Conservation (phyloP, 1,139 yeast species). For the Ashbya aceris region DNA sequence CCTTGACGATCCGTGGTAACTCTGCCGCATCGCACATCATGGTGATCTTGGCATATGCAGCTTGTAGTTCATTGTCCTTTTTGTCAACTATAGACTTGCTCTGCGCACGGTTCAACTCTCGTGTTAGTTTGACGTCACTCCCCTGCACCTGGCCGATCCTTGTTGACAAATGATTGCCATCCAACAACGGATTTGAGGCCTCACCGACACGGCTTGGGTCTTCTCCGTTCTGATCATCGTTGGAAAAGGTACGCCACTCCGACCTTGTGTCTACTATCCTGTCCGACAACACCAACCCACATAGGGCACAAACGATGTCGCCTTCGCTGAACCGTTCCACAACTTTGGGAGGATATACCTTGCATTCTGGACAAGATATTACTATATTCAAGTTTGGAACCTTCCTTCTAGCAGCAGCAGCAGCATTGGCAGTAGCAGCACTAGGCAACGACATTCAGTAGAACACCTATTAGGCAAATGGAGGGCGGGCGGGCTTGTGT, state of each 20-base stretch:
- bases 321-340: slow-evolving; percentile 96
- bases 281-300: slow-evolving; percentile 90
- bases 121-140: slow-evolving; percentile 61
- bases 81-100: slow-evolving; percentile 76
- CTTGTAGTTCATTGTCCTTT: slow-evolving; percentile 77
- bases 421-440: slow-evolving; percentile 18
- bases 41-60: slow-evolving; percentile 84
- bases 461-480: no score
- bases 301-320: slow-evolving; percentile 92
- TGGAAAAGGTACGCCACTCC: slow-evolving; percentile 96
- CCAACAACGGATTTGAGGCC: slow-evolving; percentile 90
- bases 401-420: slow-evolving; percentile 22
- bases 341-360: slow-evolving; percentile 89
- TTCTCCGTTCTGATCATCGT: slow-evolving; percentile 96
- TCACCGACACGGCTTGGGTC: slow-evolving; percentile 99
- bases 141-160: slow-evolving; percentile 74
- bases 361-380: slow-evolving; percentile 91
- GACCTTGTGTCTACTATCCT: slow-evolving; percentile 90
- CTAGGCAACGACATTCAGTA: slow-evolving; percentile 17
- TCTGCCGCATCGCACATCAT: slow-evolving; percentile 97
- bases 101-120: slow-evolving; percentile 86
- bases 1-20: slow-evolving; percentile 89
- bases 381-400: slow-evolving; percentile 83
- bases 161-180: slow-evolving; percentile 86
- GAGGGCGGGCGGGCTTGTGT: background rate